phyloP scores from a whole-genome alignment of 148 eudicot genomes.

The Fagopyrum esculentum region DNA sequence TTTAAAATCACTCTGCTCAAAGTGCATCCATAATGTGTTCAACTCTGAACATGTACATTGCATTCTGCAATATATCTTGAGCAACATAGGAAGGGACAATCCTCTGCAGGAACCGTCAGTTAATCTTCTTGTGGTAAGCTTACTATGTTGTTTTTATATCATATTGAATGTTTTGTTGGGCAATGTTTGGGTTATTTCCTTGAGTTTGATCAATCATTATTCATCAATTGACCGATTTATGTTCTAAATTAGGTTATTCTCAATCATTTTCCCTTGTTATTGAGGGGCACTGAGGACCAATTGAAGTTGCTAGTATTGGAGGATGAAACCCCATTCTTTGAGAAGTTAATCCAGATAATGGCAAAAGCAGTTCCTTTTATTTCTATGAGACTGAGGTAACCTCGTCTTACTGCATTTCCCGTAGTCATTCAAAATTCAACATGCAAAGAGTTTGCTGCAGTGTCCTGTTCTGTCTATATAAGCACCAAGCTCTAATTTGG shows the following conservation, averaged over 20 bases:
- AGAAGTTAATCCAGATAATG: constrained; percentile 51
- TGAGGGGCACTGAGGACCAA: constrained; percentile 62
- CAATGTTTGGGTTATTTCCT: background rate
- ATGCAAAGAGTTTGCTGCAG: background rate
- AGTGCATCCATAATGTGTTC: constrained; percentile 66
- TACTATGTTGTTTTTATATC: background rate
- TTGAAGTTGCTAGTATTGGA: constrained; percentile 41
- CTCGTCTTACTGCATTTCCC: background rate
- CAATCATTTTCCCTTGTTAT: constrained; percentile 54
- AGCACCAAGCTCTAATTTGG: background rate
- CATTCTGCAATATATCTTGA: constrained; percentile 44
- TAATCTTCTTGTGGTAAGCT: constrained; percentile 66
- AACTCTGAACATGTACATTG: constrained; percentile 55
- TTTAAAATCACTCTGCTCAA: constrained; percentile 48
- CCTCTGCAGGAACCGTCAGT: constrained; percentile 29
- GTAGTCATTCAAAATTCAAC: background rate
- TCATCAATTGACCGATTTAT: background rate
- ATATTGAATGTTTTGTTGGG: constrained; percentile 5
- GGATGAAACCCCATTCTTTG: constrained; percentile 34
- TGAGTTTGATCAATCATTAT: background rate
- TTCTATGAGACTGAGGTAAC: constrained; percentile 54
- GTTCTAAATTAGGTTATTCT: constrained; percentile 45
- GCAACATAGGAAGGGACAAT: constrained; percentile 26
- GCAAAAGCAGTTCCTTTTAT: constrained; percentile 50
- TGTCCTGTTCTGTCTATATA: background rate